Evolutionary conservation across 352 stramenopile species (phyloP).

Genomic region (Phytophthora lateralis): DNA sequence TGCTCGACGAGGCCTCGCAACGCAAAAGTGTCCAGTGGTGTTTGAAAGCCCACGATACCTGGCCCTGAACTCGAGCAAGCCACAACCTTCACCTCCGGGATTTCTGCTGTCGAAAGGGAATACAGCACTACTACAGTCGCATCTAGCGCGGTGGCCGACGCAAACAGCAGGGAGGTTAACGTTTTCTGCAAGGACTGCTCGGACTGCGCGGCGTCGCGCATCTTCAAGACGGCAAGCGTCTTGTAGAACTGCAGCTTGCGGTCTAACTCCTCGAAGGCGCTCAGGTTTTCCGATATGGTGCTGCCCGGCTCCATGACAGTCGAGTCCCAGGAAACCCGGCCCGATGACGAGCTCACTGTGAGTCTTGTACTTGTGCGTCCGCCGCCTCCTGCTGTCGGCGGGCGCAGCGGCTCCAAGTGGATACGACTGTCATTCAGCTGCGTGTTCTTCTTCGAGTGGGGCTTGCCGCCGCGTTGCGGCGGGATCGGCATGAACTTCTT

Average conservation of each 20-base stretch:
- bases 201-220: slow-evolving; percentile 45
- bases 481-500: slow-evolving; percentile 55
- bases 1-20: slow-evolving; percentile 50
- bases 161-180: slow-evolving; percentile 49
- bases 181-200: slow-evolving; percentile 53
- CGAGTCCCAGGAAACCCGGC: slow-evolving; percentile 47
- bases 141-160: slow-evolving; percentile 42
- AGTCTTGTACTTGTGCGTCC: slow-evolving; percentile 28
- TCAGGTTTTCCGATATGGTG: slow-evolving; percentile 45
- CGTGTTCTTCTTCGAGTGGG: slow-evolving; percentile 58
- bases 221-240: slow-evolving; percentile 53
- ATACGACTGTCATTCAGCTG: slow-evolving; percentile 60
- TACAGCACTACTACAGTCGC: slow-evolving; percentile 65
- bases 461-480: slow-evolving; percentile 51
- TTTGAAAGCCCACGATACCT: slow-evolving; percentile 51
- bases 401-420: slow-evolving; percentile 65
- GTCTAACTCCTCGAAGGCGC: slow-evolving; percentile 42
- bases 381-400: slow-evolving; percentile 34
- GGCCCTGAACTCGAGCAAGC: slow-evolving; percentile 50
- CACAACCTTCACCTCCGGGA: slow-evolving; percentile 45
- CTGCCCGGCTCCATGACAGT: slow-evolving; percentile 42
- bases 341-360: slow-evolving; percentile 47
- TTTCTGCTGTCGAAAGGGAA: slow-evolving; percentile 43
- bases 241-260: slow-evolving; percentile 66
- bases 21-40: slow-evolving; percentile 52